phyloP scores from a whole-genome alignment of 352 stramenopile species.

The Globisporangium acanthophoron region DNA sequence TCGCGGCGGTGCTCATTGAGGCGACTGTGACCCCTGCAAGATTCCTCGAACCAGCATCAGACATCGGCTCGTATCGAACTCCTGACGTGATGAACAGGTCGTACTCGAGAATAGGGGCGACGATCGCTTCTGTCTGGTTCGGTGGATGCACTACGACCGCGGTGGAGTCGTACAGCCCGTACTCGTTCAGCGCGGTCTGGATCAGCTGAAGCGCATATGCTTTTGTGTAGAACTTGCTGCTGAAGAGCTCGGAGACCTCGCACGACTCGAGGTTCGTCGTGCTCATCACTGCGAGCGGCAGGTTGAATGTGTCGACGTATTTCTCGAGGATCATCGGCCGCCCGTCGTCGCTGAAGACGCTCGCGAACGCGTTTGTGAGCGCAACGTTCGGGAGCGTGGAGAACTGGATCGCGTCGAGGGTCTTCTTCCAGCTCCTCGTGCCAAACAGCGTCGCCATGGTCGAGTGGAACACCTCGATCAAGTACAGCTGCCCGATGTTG shows the following conservation, averaged over 20 bases:
- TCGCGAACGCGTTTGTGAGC: conserved; percentile 20
- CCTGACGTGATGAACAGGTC: conserved; percentile 20
- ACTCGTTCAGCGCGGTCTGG: conserved; percentile 14
- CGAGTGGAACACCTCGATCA: conserved; percentile 25
- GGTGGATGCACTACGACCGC: not conserved
- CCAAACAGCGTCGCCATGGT: conserved; percentile 22
- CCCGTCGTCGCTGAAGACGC: conserved; percentile 14
- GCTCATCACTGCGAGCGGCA: conserved; percentile 11
- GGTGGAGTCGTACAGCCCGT: conserved; percentile 1
- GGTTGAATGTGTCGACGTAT: not conserved
- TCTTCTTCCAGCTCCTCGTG: conserved; percentile 26
- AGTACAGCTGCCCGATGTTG: conserved; percentile 19
- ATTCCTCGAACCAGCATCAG: conserved; percentile 5
- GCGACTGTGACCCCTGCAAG: conserved; percentile 13
- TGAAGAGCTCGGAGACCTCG: conserved; percentile 14
- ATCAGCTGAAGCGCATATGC: conserved; percentile 25
- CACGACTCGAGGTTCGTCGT: conserved; percentile 27
- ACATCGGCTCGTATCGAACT: conserved; percentile 8
- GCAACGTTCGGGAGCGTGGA: conserved; percentile 5
- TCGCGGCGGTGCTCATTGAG: conserved; percentile 8
- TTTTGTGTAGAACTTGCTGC: conserved; percentile 20
- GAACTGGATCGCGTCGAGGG: conserved; percentile 19
- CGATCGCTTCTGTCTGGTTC: conserved; percentile 13
- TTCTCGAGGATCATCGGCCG: conserved; percentile 19
- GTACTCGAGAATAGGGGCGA: conserved; percentile 4